Conservation (phyloP, 306 rosid genomes). For the Rosa rugosa region DNA sequence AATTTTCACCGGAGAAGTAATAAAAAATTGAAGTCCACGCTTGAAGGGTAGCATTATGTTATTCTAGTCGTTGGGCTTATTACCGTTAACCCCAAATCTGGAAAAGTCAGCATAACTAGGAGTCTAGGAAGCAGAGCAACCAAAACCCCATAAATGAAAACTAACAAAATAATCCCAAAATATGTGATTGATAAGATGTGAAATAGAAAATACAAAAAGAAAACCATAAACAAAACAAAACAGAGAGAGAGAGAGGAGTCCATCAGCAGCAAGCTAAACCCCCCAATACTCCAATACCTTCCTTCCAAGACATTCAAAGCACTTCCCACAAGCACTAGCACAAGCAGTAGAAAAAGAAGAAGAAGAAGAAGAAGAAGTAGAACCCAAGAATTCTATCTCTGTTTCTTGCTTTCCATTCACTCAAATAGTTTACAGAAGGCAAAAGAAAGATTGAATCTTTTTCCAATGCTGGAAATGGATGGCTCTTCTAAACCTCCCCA, state of each 20-base stretch:
- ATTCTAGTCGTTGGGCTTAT: slow-evolving; percentile 20
- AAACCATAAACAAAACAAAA: not conserved
- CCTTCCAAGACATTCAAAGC: slow-evolving; percentile 60
- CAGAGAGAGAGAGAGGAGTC: not conserved
- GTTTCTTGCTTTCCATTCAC: slow-evolving; percentile 1
- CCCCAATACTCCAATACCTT: slow-evolving; percentile 39
- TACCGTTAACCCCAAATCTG: slow-evolving; percentile 31
- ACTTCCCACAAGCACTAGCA: slow-evolving; percentile 1
- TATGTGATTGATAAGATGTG: not conserved
- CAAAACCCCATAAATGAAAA: not conserved
- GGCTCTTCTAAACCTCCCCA: slow-evolving; percentile 74
- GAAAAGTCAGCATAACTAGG: not conserved
- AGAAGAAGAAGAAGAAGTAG: slow-evolving; percentile 1
- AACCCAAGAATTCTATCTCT: slow-evolving; percentile 33
- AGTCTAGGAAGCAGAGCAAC: slow-evolving; percentile 8
- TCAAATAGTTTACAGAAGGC: not conserved
- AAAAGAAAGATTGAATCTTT: slow-evolving; percentile 1
- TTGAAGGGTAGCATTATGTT: not conserved
- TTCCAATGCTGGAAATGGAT: slow-evolving; percentile 59
- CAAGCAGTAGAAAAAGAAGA: not conserved
- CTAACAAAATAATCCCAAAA: not conserved
- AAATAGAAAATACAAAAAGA: not conserved
- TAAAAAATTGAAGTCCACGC: not conserved
- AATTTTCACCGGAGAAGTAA: not conserved
- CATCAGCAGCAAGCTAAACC: slow-evolving; percentile 22